These are phyloP conservation scores for Balakata baccata DNA, from an alignment of 345 rosid genomes.

Conservation along the genomic window DNA sequence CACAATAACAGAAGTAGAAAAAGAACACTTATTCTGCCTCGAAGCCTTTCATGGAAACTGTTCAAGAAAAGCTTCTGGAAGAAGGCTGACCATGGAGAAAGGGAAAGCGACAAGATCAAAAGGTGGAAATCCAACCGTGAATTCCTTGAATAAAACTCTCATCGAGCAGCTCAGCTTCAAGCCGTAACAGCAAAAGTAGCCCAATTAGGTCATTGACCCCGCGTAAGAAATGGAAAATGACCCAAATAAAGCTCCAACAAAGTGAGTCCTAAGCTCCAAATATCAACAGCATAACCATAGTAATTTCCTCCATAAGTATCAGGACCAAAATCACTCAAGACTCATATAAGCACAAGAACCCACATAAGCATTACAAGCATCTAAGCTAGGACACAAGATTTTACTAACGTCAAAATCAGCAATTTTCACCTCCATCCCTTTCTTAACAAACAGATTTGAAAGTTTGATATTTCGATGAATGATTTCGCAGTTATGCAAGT, in stretches of 20 bases:
- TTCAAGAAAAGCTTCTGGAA: slow-evolving; percentile 54
- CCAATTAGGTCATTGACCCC: slow-evolving; percentile 86
- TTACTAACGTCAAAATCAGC: slow-evolving; percentile 87
- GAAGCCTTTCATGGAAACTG: slow-evolving; percentile 52
- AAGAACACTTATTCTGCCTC: slow-evolving; percentile 25
- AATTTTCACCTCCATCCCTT: slow-evolving; percentile 60
- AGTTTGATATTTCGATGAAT: slow-evolving; percentile 86
- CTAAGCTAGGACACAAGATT: slow-evolving; percentile 58
- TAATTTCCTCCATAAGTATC: slow-evolving; percentile 56
- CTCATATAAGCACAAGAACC: slow-evolving; percentile 97
- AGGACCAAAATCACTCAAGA: slow-evolving; percentile 79
- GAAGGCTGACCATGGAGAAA: slow-evolving; percentile 15
- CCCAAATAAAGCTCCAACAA: slow-evolving; percentile 74
- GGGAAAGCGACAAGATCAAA: slow-evolving; percentile 28
- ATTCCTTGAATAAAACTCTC: slow-evolving; percentile 38
- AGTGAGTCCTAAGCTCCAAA: slow-evolving; percentile 85
- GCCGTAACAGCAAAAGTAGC: slow-evolving; percentile 45
- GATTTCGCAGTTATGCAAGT: slow-evolving; percentile 63
- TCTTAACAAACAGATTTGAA: slow-evolving; percentile 62
- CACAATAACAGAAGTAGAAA: too few relatives aligned
- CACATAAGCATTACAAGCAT: slow-evolving; percentile 77
- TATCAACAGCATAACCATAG: slow-evolving; percentile 72
- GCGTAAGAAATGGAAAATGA: slow-evolving; percentile 58
- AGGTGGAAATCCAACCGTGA: slow-evolving; percentile 51
- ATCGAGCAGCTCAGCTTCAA: slow-evolving; percentile 31